These are phyloP conservation scores for Neonectria punicea DNA, from an alignment of 2,329 filamentous ascomycete species.

Conservation along the genomic window DNA sequence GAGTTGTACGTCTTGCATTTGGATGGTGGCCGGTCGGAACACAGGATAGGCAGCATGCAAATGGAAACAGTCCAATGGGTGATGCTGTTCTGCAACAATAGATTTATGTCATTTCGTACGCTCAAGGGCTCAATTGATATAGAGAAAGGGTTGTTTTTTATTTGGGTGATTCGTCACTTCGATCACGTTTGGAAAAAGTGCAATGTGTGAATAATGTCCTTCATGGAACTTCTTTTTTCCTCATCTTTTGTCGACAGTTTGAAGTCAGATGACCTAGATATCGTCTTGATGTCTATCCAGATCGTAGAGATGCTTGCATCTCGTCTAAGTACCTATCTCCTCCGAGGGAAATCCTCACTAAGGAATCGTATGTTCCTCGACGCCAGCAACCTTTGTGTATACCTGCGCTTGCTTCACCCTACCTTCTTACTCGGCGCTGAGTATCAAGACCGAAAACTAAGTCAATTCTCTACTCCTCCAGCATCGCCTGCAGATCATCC, in stretches of 20 bases:
- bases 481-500: constrained; percentile 54
- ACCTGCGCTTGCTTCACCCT: neutral
- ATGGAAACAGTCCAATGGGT: neutral
- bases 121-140: neutral
- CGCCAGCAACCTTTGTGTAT: neutral
- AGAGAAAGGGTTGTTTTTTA: neutral
- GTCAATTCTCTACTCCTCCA: constrained; percentile 33
- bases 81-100: neutral
- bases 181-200: too few species aligned
- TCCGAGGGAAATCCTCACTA: neutral
- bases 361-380: neutral
- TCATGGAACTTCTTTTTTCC: neutral
- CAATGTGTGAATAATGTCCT: neutral
- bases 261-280: neutral
- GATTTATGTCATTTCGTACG: neutral
- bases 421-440: neutral
- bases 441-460: neutral
- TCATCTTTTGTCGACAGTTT: neutral
- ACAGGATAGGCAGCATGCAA: neutral
- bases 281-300: neutral
- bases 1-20: neutral
- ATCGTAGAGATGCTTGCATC: neutral
- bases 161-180: too few species aligned
- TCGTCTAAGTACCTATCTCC: neutral
- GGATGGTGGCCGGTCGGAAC: neutral